phyloP scores from a whole-genome alignment of 2,329 filamentous ascomycete genomes.

The Neonectria hederae region DNA sequence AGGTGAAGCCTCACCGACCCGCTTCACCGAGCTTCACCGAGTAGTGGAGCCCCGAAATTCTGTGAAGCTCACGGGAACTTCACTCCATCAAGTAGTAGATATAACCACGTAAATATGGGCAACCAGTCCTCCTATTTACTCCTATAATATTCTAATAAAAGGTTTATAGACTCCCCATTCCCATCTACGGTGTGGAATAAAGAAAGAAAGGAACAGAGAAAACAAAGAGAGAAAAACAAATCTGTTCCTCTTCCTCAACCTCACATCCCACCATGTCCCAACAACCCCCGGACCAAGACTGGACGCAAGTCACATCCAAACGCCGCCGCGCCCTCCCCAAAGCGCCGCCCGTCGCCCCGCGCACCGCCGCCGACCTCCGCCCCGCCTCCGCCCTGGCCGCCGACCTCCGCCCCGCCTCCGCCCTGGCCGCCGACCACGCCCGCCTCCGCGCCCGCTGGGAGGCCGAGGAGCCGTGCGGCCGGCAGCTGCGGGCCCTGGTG shows the following conservation, averaged over 20 bases:
- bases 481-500: slow-evolving; percentile 48
- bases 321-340: slow-evolving; percentile 28
- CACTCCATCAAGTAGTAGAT: background rate
- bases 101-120: background rate
- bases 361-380: slow-evolving; percentile 29
- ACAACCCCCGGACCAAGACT: slow-evolving; percentile 29
- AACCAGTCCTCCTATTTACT: background rate
- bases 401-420: slow-evolving; percentile 34
- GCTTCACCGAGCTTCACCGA: slow-evolving; percentile 15
- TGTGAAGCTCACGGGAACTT: background rate
- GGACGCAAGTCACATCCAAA: slow-evolving; percentile 41
- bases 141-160: background rate
- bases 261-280: slow-evolving; percentile 28
- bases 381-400: slow-evolving; percentile 41
- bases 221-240: background rate
- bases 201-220: background rate
- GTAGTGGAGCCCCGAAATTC: background rate
- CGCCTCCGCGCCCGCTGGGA: slow-evolving; percentile 43
- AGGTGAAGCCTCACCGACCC: background rate
- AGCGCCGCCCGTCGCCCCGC: slow-evolving; percentile 19
- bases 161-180: background rate
- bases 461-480: slow-evolving; percentile 36
- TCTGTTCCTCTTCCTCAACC: background rate
- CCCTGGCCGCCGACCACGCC: slow-evolving; percentile 45
- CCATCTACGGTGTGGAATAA: background rate